Percentiles rank a stretch among this genome's conserved stretches.
phyloP scores from a whole-genome alignment of 768 basidiomycete genomes.

The Collybia nuda region DNA sequence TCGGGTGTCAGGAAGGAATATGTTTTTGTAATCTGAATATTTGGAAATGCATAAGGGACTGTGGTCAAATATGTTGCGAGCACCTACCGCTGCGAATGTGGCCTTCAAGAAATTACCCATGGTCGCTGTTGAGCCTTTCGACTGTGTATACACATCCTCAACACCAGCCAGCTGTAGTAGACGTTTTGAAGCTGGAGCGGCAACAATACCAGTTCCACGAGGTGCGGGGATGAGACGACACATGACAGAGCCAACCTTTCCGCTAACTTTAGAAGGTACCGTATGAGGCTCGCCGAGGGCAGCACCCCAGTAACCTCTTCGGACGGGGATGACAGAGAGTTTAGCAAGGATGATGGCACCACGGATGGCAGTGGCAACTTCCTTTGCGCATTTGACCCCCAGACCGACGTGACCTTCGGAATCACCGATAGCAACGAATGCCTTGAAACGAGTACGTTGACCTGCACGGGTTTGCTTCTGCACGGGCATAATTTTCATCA shows the following conservation, averaged over 20 bases:
- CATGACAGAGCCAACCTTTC: slow-evolving; percentile 99
- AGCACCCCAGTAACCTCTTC: slow-evolving; percentile 99
- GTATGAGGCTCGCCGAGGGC: slow-evolving; percentile 99
- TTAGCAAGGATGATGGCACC: slow-evolving; percentile 99
- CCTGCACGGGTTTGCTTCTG: slow-evolving; percentile 99
- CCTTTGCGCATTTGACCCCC: slow-evolving; percentile 99
- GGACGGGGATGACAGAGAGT: slow-evolving; percentile 95
- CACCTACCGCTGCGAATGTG: slow-evolving; percentile 84
- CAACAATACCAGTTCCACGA: slow-evolving; percentile 98
- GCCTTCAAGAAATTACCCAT: slow-evolving; percentile 99
- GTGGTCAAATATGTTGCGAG: background rate
- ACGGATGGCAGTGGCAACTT: slow-evolving; percentile 99
- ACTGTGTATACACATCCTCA: slow-evolving; percentile 96
- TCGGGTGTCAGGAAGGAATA: slow-evolving; percentile 98
- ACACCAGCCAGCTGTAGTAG: slow-evolving; percentile 97
- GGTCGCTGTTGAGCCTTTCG: slow-evolving; percentile 97
- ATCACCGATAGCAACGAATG: slow-evolving; percentile 99
- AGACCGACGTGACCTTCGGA: slow-evolving; percentile 98
- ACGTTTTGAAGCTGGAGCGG: slow-evolving; percentile 96
- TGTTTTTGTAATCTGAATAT: slow-evolving; percentile 87
- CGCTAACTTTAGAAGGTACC: slow-evolving; percentile 96
- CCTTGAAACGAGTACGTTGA: slow-evolving; percentile 99
- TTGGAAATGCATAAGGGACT: background rate
- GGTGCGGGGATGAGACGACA: slow-evolving; percentile 98
- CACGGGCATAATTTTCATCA: slow-evolving; percentile 99